Base-by-base conservation (phyloP, 1,284 basidiomycete species). In the Peniophora sp. region DNA sequence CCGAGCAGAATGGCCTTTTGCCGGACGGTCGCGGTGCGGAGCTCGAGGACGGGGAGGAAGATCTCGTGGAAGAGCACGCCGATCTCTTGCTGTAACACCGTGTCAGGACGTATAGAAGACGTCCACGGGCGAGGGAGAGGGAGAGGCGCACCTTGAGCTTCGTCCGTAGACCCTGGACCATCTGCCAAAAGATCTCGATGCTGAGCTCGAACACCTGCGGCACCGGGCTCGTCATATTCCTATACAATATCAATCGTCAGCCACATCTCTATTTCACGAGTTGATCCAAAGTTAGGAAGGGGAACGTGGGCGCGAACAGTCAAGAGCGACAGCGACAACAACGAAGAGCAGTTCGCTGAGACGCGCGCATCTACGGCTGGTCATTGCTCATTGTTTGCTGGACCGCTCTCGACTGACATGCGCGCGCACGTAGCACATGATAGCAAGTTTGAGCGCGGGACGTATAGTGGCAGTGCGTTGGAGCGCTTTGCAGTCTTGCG, bases 141-240 rank as follows among this genome's bases (percentile, higher is more conserved):
- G 36, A 51, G 37, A 6, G 9, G 49, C 59, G 41, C 51, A 85
- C 92, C 83, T 99, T 99, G 55, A 99, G 79, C 70, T 93, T 97
- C 24, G 92, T 93, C 27, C 97, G 81, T 85, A 99, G 88, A 3
- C 92, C 92, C 48, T 88, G 83, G 20, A 99, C 70, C 45, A 98
- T 89, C 58, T 92, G 83, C 94, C 96, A 99, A 68, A 99, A 99
- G 58, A 99, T 97, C 70, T 99, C 97, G 51, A 97, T 95, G 61
- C 92, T 92, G 49, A 96, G 84, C 65, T 99, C 97, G 66, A 99
- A 99, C 18, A 99, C 95, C 67, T 97, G 95, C 17, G 88, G 88
- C 18, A 99, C 92, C 8, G 94, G 85, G 64, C 91, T 95, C 55
- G 98, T 89, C 47, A 96, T 96, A 65, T 99, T 99, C 47, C 97